Base-by-base conservation (phyloP, 768 basidiomycete species). In the Ramaria sp. region DNA sequence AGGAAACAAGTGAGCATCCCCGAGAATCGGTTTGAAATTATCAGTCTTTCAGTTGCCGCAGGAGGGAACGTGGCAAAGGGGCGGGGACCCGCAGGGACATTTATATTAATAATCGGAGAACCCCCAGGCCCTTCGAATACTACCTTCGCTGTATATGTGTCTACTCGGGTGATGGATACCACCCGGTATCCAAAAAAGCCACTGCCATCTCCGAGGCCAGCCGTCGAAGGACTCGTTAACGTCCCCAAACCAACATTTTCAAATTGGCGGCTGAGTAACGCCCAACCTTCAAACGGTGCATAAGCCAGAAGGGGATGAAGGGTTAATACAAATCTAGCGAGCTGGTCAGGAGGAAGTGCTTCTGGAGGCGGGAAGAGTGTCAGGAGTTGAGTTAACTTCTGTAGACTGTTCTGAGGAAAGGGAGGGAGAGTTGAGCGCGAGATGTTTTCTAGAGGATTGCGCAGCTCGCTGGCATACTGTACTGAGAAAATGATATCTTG, bases 331-430 rank as follows among this genome's bases (percentile, higher is more conserved):
- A 85, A 65, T 3, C 78, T 70, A 1, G 77, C 74, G 12, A 83
- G 74, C 60, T 80, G 77, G 2, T 64, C 65, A 0, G 79, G 70
- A 0, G 74, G 61, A 1, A 78, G 64, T 4, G 56, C 28, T 0
- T 63, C 63, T 0, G 74, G 71, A 0, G 78, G 72, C 0, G 79
- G 80, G 59, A 83, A 85, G 15, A 63, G 64, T 2, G 71, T 59
- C 3, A 76, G 53, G 0, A 85, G 68, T 0, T 63, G 63, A 5
- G 67, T 61, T 3, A 82, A 72, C 61, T 83, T 83, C 18, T 65
- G 64, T 4, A 82, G 64, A 0, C 81, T 75, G 0, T 81, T 83
- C 63, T 85, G 82, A 0, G 82, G 82, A 61, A 85, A 85, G 0
- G 81, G 73, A 0, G 78, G 77, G 5, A 83, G 67, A 0, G 75